A percentile compares a stretch with the other conserved stretches of the same genome.
Conservation (phyloP, 768 basidiomycete genomes). For the Boletales sp. region DNA sequence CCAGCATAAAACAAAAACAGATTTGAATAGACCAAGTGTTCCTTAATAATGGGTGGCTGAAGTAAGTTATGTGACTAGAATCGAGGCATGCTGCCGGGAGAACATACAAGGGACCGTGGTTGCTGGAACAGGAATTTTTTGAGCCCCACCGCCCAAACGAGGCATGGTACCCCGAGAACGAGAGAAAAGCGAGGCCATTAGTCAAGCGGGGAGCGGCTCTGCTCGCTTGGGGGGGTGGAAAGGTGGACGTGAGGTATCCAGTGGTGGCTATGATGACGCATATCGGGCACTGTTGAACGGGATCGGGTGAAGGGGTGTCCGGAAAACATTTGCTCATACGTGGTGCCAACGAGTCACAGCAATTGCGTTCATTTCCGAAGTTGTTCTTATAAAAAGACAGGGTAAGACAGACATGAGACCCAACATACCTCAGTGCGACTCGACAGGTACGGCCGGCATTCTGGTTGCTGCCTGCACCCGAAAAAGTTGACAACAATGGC, state of each 20-base stretch:
- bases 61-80: constrained; percentile 19
- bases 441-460: too few relatives aligned
- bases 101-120: constrained; percentile 26
- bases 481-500: constrained; percentile 21
- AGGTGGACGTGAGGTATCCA: constrained; percentile 15
- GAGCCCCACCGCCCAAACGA: constrained; percentile 7
- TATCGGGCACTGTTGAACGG: constrained; percentile 27
- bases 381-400: constrained; percentile 27
- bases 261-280: constrained; percentile 27
- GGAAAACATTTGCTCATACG: constrained; percentile 18
- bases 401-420: constrained; percentile 10
- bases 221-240: constrained; percentile 18
- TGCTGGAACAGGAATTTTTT: constrained; percentile 18
- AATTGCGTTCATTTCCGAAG: constrained; percentile 35
- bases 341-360: constrained; percentile 26
- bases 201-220: constrained; percentile 31
- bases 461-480: too few relatives aligned
- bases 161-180: too few relatives aligned
- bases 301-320: constrained; percentile 30
- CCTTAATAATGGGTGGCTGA: constrained; percentile 29
- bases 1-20: constrained; percentile 24
- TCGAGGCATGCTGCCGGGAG: constrained; percentile 11
- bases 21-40: constrained; percentile 20
- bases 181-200: constrained; percentile 20
- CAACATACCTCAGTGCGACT: constrained; percentile 19